Evolutionary conservation across 768 basidiomycete genomes (phyloP).

Genomic region (Lentinula guzmanii): DNA sequence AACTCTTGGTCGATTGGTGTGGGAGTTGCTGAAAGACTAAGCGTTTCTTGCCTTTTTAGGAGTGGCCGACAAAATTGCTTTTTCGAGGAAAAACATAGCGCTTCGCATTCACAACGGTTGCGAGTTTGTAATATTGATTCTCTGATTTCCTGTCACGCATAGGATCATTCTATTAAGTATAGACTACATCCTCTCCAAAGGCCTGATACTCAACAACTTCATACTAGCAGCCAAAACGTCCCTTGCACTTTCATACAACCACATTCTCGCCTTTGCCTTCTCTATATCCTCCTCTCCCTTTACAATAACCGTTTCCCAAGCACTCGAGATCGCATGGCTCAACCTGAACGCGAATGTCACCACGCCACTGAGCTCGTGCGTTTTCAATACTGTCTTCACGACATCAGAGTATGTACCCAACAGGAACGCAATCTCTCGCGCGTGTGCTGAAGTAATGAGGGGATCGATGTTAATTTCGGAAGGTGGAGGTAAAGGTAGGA

Average conservation of each 20-base stretch:
- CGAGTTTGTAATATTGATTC: too few relatives aligned
- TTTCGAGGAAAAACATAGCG: slow-evolving; percentile 1
- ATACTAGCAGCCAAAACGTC: background rate
- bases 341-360: slow-evolving; percentile 26
- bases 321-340: slow-evolving; percentile 30
- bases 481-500: slow-evolving; percentile 15
- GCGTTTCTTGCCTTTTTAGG: slow-evolving; percentile 1
- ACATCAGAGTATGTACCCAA: slow-evolving; percentile 39
- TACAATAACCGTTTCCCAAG: slow-evolving; percentile 39
- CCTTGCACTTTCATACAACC: background rate
- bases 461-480: slow-evolving; percentile 22
- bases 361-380: slow-evolving; percentile 34
- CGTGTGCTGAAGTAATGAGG: slow-evolving; percentile 34
- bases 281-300: slow-evolving; percentile 22
- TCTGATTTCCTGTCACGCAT: too few relatives aligned
- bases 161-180: too few relatives aligned
- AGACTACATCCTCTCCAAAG: background rate
- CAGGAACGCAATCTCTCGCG: slow-evolving; percentile 36
- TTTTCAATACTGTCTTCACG: slow-evolving; percentile 31
- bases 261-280: slow-evolving; percentile 21
- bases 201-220: background rate
- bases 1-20: background rate
- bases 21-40: background rate
- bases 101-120: too few relatives aligned
- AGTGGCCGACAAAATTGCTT: background rate